Percentiles rank a stretch among this genome's conserved stretches.
These are phyloP conservation scores for Lathyrus oleraceus DNA, from an alignment of 306 rosid species.

Conservation along the genomic window DNA sequence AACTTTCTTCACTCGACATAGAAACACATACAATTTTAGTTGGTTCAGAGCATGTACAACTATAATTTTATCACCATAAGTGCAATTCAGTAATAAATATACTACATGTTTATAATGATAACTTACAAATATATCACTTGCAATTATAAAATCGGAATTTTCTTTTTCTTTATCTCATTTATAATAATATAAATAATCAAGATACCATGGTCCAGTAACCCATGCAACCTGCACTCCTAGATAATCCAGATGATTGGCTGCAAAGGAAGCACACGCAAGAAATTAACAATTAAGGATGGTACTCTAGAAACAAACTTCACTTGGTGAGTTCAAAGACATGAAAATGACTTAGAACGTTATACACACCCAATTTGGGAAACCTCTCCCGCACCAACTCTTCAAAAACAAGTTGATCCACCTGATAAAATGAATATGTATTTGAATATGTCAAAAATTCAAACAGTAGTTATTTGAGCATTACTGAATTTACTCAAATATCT, in stretches of 20 bases:
- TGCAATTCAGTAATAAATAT: no score
- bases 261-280: conserved; percentile 39
- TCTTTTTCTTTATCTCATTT: no score
- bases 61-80: no score
- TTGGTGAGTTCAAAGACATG: conserved; percentile 17
- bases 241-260: conserved; percentile 98
- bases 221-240: conserved; percentile 99
- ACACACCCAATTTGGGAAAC: conserved; percentile 97
- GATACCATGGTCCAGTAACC: conserved; percentile 99
- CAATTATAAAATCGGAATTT: no score
- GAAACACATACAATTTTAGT: no score
- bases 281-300: conserved; percentile 28
- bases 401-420: conserved; percentile 99
- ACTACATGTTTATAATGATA: no score
- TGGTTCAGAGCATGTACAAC: no score
- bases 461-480: conserved; percentile 6
- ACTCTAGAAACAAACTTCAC: conserved; percentile 22
- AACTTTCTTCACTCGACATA: no score
- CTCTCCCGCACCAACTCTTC: conserved; percentile 98
- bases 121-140: no score
- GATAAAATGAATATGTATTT: conserved; percentile 42
- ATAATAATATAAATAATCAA: no score
- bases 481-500: conserved; percentile 26
- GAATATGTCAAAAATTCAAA: conserved; percentile 31
- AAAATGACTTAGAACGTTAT: conserved; percentile 36